Evolutionary conservation across 2,329 filamentous ascomycete species (phyloP), one percentile per base, ranked within the genome.

Genomic region (Grosmannia serpens): DNA sequence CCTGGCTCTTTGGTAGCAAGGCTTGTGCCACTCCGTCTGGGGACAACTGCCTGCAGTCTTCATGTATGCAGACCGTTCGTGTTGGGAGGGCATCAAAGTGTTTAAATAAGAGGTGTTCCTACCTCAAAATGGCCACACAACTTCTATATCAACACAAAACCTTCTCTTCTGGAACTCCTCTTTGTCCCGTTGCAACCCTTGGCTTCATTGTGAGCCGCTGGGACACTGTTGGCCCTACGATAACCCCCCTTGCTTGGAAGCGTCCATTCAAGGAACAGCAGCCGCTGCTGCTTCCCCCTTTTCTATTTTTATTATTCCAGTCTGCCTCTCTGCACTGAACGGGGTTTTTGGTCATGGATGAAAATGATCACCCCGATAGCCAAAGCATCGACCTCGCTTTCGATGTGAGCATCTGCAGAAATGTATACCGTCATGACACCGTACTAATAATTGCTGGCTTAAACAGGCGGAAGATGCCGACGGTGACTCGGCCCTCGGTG

Each of bases 401-500:
- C 5, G 46, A 27, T 27, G 46, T 27, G 13, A 15, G 46, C 17
- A 8, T 27, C 15, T 26, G 26, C 2, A 17, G 13, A 9, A 13
- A 35, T 6, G 9, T 35, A 11, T 6, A 7, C 17, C 13, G 9
- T 17, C 46, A 11, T 9, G 22, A 13, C 5, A 15, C 15, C 1
- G 15, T 26, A 49, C 24, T 49, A 6, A 49, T 22, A 4, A 17
- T 38, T n/a, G n/a, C n/a, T n/a, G n/a, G n/a, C n/a, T 3, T 13
- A 22, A 6, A 49, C 46, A 49, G 46, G 22, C 6, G 10, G 49
- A 4, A 15, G 8, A 13, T 13, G 6, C 27, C 35, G 50, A 58
- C 8, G 49, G 26, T 11, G 68, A 69, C 57, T 69, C 68, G 44
- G 67, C 68, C 33, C 58, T 69, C 8, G 68, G 66, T 58, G 66